Evolutionary conservation across 768 basidiomycete species (phyloP), one percentile per base, ranked within the genome.

Genomic region (Collybiopsis luxurians): DNA sequence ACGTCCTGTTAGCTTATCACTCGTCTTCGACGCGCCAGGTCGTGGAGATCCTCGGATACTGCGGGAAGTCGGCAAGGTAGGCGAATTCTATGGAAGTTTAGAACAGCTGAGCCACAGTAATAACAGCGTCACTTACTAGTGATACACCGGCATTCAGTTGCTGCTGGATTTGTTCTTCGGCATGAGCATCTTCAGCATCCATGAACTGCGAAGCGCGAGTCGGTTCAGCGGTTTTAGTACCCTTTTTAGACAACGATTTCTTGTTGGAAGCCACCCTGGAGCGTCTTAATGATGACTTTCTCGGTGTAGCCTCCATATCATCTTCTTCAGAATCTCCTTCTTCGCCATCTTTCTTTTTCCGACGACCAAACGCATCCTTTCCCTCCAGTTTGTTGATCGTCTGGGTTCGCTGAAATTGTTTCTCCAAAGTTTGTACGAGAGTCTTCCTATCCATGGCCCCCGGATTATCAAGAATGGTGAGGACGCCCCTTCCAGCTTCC

Each of bases 311-410:
- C 49, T 84, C 82, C 21, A 70, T 74, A 2, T 68, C 74, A 15
- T 78, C 80, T 55, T 71, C 59, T 4, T 50, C 56, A 30, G 40
- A 47, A 10, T 48, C 56, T 26, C 34, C 49, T n/a, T 9, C 27
- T 36, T n/a, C 59, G 31, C 30, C 60, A 31, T 61, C 63, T 64
- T 58, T 67, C 58, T 63, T 64, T 55, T 65, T 68, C 54, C 42
- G 62, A 43, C 63, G 54, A 24, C 45, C 45, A 47, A 44, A 26
- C 1, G 53, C 70, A 39, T 77, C 76, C 61, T 80, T 77, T 4
- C 95, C 94, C 73, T 97, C 95, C 30, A 97, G 77, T 40, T 89
- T 91, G 56, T 82, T 80, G 60, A 95, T 92, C 0, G 94, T 93
- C 73, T 89, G 90, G 55, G 82, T 81, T 50, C 94, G 80, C 68